Percentiles rank a stretch among this genome's conserved stretches.
Conservation (phyloP, 2,329 filamentous ascomycete genomes). For the Myriosclerotinia duriaeana region DNA sequence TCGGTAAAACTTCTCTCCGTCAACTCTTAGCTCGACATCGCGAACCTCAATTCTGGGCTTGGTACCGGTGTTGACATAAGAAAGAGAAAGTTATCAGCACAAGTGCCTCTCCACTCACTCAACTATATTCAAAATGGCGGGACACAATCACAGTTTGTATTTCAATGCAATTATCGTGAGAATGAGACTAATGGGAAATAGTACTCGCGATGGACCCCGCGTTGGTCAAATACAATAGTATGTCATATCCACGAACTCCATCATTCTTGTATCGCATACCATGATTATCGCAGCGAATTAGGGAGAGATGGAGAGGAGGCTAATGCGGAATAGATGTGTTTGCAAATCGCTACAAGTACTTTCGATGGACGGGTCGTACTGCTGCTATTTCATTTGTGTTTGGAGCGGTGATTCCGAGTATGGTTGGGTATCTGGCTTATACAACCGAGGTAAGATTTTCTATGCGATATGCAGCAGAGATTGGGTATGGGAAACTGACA, state of each 20-base stretch:
- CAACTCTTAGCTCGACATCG: slow-evolving; percentile 8
- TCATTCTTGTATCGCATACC: slow-evolving; percentile 18
- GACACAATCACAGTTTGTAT: slow-evolving; percentile 48
- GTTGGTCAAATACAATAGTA: slow-evolving; percentile 56
- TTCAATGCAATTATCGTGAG: neutral
- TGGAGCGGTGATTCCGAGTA: slow-evolving; percentile 67
- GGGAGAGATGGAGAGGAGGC: neutral
- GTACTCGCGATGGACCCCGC: slow-evolving; percentile 47
- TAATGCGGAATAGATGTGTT: slow-evolving; percentile 59
- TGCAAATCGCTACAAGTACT: slow-evolving; percentile 86
- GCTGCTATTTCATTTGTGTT: slow-evolving; percentile 79
- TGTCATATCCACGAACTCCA: slow-evolving; percentile 30
- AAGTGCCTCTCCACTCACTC: slow-evolving; percentile 26
- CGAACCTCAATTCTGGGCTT: slow-evolving; percentile 24
- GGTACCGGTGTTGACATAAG: neutral
- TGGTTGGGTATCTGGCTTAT: slow-evolving; percentile 71
- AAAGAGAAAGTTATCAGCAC: slow-evolving; percentile 11
- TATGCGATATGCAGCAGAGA: neutral
- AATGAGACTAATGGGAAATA: slow-evolving; percentile 30
- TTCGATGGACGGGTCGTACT: slow-evolving; percentile 86
- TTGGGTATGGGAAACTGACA: slow-evolving; percentile 28
- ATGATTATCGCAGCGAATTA: neutral
- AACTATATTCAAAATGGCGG: slow-evolving; percentile 47
- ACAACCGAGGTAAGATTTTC: slow-evolving; percentile 74
- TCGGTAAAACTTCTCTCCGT: slow-evolving; percentile 13